These are phyloP conservation scores for Epipyxis sp. DNA, from an alignment of 108 stramenopile species.

Conservation along the genomic window DNA sequence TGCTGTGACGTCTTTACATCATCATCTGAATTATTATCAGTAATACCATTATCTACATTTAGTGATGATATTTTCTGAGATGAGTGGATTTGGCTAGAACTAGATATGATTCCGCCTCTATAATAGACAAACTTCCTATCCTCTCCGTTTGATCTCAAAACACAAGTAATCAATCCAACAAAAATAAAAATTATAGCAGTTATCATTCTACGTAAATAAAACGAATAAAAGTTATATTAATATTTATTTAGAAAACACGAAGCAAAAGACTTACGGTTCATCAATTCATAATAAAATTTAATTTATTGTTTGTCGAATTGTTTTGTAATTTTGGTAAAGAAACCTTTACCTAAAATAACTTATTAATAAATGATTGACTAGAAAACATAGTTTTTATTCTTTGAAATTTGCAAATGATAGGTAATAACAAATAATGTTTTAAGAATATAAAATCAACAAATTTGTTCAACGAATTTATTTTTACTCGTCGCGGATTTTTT, in stretches of 20 bases:
- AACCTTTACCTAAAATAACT: not conserved
- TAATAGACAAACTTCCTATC: too few species aligned
- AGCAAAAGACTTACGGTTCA: not conserved
- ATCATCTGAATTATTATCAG: too few species aligned
- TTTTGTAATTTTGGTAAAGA: not conserved
- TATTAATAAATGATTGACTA: not conserved
- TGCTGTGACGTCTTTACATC: too few species aligned
- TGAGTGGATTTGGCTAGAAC: too few species aligned
- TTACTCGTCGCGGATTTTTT: too few species aligned
- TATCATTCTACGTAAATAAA: not conserved
- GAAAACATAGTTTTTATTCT: not conserved
- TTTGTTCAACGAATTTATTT: too few species aligned
- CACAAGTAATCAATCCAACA: too few species aligned
- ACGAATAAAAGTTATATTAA: not conserved
- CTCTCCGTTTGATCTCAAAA: too few species aligned
- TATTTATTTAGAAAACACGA: not conserved
- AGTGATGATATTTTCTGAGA: too few species aligned
- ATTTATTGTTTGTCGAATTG: not conserved
- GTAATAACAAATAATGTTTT: not conserved
- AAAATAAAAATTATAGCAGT: too few species aligned
- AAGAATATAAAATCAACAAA: not conserved
- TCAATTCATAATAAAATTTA: not conserved
- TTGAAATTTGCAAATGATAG: not conserved
- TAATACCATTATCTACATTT: too few species aligned
- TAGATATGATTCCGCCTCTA: too few species aligned